phyloP scores from a whole-genome alignment of 257 asterid genomes.

The Solanum bukasovii region DNA sequence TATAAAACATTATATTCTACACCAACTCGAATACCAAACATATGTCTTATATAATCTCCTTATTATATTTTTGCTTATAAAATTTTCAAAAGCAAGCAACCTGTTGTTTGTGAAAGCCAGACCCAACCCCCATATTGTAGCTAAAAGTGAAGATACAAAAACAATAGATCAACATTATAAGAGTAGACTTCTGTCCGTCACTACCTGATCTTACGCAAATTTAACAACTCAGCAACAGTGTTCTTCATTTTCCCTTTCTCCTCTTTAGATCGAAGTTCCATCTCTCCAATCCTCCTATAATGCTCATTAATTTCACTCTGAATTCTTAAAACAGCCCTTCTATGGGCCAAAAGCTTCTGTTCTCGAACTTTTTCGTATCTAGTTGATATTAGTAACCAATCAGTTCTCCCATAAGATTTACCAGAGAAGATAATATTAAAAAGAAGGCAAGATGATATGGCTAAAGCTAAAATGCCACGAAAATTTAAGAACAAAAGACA shows the following conservation, averaged over 20 bases:
- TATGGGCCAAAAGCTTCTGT: conserved; percentile 47
- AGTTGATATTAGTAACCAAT: not conserved
- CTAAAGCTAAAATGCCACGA: not conserved
- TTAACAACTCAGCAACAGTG: conserved; percentile 36
- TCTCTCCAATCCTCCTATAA: conserved; percentile 39
- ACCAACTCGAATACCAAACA: not conserved
- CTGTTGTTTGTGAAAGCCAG: not conserved
- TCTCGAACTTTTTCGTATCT: conserved; percentile 49
- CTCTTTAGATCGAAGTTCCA: conserved; percentile 21
- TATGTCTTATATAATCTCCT: not conserved
- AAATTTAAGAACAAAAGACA: not conserved
- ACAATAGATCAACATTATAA: not conserved
- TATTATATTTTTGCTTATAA: not conserved
- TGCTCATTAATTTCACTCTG: conserved; percentile 57
- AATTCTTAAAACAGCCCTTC: conserved; percentile 54
- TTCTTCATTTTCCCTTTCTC: conserved; percentile 50
- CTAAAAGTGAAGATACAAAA: not conserved
- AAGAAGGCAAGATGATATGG: not conserved
- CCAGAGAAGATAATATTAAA: not conserved
- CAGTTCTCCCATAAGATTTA: not conserved
- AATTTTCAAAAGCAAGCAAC: not conserved
- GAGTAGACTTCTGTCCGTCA: not conserved
- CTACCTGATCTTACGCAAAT: conserved; percentile 52
- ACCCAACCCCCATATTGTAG: not conserved
- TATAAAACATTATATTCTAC: not conserved